phyloP scores from a whole-genome alignment of 2,329 filamentous ascomycete species.

The Colletotrichum filicis region DNA sequence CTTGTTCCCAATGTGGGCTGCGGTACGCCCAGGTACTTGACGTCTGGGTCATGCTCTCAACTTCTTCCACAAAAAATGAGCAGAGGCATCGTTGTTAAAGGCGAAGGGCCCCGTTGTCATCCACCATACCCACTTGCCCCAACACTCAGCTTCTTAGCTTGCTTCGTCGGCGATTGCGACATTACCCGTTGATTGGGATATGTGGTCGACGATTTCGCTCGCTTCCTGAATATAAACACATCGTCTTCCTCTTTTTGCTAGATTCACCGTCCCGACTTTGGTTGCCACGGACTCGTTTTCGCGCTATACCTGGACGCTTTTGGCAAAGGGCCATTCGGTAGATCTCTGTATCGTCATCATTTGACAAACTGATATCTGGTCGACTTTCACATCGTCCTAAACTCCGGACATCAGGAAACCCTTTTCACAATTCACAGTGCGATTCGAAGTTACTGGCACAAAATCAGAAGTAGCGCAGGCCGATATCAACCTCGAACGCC shows the following conservation, averaged over 20 bases:
- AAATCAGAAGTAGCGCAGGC: background rate
- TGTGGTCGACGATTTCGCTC: constrained; percentile 6
- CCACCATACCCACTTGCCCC: constrained; percentile 34
- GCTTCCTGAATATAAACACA: constrained; percentile 14
- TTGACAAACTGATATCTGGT: background rate
- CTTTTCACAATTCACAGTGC: background rate
- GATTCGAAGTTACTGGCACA: background rate
- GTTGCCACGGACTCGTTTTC: constrained; percentile 13
- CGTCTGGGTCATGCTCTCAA: constrained; percentile 28
- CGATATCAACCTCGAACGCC: constrained; percentile 22
- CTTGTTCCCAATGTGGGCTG: constrained; percentile 31
- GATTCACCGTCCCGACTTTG: background rate
- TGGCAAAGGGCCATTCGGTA: background rate
- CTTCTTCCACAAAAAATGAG: constrained; percentile 15
- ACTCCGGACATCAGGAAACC: background rate
- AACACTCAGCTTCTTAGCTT: constrained; percentile 25
- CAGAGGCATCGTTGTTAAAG: constrained; percentile 29
- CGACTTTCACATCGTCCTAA: background rate
- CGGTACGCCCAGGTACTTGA: constrained; percentile 29
- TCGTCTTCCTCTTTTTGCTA: background rate
- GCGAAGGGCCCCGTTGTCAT: constrained; percentile 22
- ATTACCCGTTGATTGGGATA: constrained; percentile 13
- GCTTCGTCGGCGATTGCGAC: constrained; percentile 28
- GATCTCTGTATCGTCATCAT: background rate
- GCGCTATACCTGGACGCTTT: background rate